phyloP scores from a whole-genome alignment of 352 stramenopile species.

The Pythium oligandrum region DNA sequence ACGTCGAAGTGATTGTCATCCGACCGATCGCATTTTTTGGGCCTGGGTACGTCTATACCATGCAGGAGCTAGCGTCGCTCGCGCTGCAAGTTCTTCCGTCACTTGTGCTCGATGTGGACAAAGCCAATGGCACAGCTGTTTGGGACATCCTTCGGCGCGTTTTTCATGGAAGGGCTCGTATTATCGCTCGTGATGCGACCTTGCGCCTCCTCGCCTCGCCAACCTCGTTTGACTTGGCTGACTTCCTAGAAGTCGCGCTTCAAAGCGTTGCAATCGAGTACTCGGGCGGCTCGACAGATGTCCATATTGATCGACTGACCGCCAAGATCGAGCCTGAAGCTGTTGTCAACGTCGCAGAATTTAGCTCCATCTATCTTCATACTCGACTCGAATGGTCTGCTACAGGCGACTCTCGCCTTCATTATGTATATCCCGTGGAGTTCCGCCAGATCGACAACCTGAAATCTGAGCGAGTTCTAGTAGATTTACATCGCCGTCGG shows the following conservation, averaged over 20 bases:
- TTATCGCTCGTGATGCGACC: conserved; percentile 32
- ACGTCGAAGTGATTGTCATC: conserved; percentile 31
- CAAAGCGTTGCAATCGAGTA: conserved; percentile 32
- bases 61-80: conserved; percentile 42
- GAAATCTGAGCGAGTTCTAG: too few relatives aligned
- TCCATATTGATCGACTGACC: conserved; percentile 40
- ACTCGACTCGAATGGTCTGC: conserved; percentile 44
- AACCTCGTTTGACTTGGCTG: conserved; percentile 44
- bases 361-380: conserved; percentile 44
- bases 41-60: conserved; percentile 44
- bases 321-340: conserved; percentile 67
- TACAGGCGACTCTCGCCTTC: conserved; percentile 19
- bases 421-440: conserved; percentile 48
- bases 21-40: conserved; percentile 43
- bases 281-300: conserved; percentile 19
- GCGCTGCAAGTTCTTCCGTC: conserved; percentile 27
- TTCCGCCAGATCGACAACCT: conserved; percentile 11
- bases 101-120: conserved; percentile 48
- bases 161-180: conserved; percentile 44
- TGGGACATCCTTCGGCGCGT: conserved; percentile 60
- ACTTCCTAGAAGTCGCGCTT: conserved; percentile 48
- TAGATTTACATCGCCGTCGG: too few relatives aligned
- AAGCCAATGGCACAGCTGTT: conserved; percentile 18
- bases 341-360: conserved; percentile 53
- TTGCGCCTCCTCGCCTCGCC: conserved; percentile 38